Conservation (phyloP, 2,329 filamentous ascomycete genomes). For the Lasiodiplodia theobromae region DNA sequence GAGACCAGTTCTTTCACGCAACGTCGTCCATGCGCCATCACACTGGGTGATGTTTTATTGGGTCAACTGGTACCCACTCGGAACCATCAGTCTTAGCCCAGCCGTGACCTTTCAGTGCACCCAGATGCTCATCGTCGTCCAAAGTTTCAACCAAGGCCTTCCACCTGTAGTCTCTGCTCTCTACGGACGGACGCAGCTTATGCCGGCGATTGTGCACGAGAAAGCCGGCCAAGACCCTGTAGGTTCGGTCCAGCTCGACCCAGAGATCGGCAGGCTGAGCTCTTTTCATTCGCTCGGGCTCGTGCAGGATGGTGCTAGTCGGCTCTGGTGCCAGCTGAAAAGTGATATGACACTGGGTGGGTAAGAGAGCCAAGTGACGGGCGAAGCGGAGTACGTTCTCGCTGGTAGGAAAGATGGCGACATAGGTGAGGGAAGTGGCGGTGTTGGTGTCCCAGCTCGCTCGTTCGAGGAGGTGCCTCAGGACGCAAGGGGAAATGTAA, state of each 20-base stretch:
- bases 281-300: conserved; percentile 47
- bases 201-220: neutral
- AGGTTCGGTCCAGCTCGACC: conserved; percentile 36
- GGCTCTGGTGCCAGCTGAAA: conserved; percentile 53
- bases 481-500: conserved; percentile 67
- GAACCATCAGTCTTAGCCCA: conserved; percentile 19
- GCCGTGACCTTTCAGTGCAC: neutral
- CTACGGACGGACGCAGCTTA: neutral
- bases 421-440: conserved; percentile 62
- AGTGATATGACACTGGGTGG: conserved; percentile 44
- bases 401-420: conserved; percentile 71
- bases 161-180: conserved; percentile 27
- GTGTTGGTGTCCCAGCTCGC: neutral
- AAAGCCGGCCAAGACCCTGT: conserved; percentile 1
- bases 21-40: neutral
- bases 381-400: conserved; percentile 57
- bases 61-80: neutral
- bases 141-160: conserved; percentile 1
- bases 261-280: conserved; percentile 52
- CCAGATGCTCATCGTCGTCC: conserved; percentile 18
- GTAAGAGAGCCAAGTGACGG: conserved; percentile 33
- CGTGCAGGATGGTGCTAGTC: conserved; percentile 48
- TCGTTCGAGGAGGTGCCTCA: conserved; percentile 41
- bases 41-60: neutral
- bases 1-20: neutral